These are phyloP conservation scores for Dendrocalamus latiflorus DNA, from an alignment of 202 grass and related monocot genomes.

Conservation along the genomic window DNA sequence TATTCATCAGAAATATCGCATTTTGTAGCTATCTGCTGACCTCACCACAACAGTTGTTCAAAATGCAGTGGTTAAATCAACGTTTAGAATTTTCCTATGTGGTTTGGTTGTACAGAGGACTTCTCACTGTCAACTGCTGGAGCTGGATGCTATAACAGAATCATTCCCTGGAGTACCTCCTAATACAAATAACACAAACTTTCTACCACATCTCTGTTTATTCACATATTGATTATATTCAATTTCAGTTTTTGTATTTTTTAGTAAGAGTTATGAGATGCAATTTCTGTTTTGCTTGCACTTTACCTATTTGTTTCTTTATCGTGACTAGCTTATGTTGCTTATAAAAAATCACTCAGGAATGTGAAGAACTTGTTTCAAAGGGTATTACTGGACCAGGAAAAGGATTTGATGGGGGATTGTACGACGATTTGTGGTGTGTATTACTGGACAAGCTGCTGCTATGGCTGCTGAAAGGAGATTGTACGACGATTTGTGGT, in stretches of 20 bases:
- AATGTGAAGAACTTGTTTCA: slow-evolving; percentile 88
- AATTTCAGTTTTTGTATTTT: not conserved
- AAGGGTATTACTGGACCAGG: slow-evolving; percentile 88
- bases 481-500: slow-evolving; percentile 96
- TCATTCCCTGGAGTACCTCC: not conserved
- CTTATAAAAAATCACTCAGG: slow-evolving; percentile 45
- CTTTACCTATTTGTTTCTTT: not conserved
- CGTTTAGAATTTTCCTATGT: not conserved
- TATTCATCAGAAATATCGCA: not conserved
- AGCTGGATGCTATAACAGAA: not conserved
- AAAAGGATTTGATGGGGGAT: slow-evolving; percentile 95
- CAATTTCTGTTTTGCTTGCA: not conserved
- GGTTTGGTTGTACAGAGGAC: not conserved
- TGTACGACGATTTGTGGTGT: too few species aligned
- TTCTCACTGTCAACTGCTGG: not conserved
- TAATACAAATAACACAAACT: not conserved
- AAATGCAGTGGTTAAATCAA: not conserved
- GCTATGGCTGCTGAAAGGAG: slow-evolving; percentile 96
- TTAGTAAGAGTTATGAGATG: not conserved
- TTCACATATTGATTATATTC: not conserved
- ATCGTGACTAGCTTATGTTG: not conserved
- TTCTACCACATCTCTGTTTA: not conserved
- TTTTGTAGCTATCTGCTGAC: not conserved
- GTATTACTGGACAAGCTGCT: slow-evolving; percentile 74
- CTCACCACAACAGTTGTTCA: not conserved